These are phyloP conservation scores for Stephania yunnanensis DNA, from an alignment of 164 flowering plant species.

Conservation along the genomic window DNA sequence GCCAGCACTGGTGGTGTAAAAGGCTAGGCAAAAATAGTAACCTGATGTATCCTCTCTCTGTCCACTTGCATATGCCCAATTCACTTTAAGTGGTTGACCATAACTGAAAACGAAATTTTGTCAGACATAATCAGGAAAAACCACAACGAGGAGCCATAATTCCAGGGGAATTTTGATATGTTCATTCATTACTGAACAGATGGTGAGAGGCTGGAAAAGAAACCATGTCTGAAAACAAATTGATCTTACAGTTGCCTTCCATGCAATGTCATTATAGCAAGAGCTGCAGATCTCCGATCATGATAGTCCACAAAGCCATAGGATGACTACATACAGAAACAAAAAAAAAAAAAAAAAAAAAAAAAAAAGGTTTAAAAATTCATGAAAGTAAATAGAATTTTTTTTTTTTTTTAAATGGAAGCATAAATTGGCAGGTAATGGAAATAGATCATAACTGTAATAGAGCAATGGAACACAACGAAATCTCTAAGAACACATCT, in stretches of 20 bases:
- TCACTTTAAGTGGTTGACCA: slow-evolving; percentile 98
- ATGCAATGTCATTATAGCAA: slow-evolving; percentile 82
- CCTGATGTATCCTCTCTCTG: slow-evolving; percentile 98
- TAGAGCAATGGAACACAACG: background rate
- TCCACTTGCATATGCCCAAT: slow-evolving; percentile 98
- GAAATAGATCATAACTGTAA: background rate
- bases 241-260: slow-evolving; percentile 87
- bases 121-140: background rate
- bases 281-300: slow-evolving; percentile 90
- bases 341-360: background rate
- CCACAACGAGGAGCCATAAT: background rate
- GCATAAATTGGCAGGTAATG: no score
- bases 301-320: slow-evolving; percentile 94
- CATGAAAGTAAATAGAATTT: no score
- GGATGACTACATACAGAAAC: slow-evolving; percentile 69
- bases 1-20: background rate
- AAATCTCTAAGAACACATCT: no score
- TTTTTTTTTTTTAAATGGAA: no score
- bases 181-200: background rate
- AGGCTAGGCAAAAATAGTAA: slow-evolving; percentile 12
- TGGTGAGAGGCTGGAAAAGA: background rate
- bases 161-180: background rate
- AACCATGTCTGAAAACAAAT: background rate
- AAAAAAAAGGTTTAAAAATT: no score
- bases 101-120: slow-evolving; percentile 42